These are phyloP conservation scores for Suhomyces bokatorum DNA, from an alignment of 1,139 yeast genomes.

Conservation along the genomic window DNA sequence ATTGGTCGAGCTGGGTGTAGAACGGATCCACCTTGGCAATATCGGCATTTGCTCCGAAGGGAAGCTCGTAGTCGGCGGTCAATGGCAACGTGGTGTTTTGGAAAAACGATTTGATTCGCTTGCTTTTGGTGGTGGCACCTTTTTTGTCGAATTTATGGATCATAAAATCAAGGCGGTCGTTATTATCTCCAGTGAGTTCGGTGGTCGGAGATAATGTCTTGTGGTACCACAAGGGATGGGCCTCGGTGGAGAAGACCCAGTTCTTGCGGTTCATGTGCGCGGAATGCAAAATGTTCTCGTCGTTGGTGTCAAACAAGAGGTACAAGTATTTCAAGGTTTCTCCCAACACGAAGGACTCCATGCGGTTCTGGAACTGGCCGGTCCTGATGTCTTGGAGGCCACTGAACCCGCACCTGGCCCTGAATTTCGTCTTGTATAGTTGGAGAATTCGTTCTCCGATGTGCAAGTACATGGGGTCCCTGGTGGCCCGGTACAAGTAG, in stretches of 20 bases:
- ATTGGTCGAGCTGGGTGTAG: conserved; percentile 23
- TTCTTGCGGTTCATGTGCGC: conserved; percentile 44
- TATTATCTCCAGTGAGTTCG: too few species aligned
- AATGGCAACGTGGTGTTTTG: conserved; percentile 22
- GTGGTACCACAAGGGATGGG: conserved; percentile 81
- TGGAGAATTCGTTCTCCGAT: conserved; percentile 67
- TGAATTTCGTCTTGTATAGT: conserved; percentile 53
- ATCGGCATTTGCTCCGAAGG: conserved; percentile 14
- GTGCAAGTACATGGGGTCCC: conserved; percentile 78
- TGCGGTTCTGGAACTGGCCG: conserved; percentile 68
- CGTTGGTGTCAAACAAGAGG: conserved; percentile 68
- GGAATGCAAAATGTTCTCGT: conserved; percentile 50
- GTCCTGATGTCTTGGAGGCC: conserved; percentile 70
- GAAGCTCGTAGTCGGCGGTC: conserved; percentile 16
- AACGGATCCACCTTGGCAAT: conserved; percentile 25
- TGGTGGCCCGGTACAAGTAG: conserved; percentile 78
- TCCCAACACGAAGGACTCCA: conserved; percentile 89
- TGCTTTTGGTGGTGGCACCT: neutral
- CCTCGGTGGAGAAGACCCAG: conserved; percentile 86
- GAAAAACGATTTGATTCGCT: conserved; percentile 12
- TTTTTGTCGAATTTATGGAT: conserved; percentile 4
- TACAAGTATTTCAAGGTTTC: conserved; percentile 87
- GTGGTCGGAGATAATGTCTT: conserved; percentile 17
- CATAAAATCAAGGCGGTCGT: conserved; percentile 2
- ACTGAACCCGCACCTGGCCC: conserved; percentile 76